These are phyloP conservation scores for Asterophora parasitica DNA, from an alignment of 768 basidiomycete species.

Conservation along the genomic window DNA sequence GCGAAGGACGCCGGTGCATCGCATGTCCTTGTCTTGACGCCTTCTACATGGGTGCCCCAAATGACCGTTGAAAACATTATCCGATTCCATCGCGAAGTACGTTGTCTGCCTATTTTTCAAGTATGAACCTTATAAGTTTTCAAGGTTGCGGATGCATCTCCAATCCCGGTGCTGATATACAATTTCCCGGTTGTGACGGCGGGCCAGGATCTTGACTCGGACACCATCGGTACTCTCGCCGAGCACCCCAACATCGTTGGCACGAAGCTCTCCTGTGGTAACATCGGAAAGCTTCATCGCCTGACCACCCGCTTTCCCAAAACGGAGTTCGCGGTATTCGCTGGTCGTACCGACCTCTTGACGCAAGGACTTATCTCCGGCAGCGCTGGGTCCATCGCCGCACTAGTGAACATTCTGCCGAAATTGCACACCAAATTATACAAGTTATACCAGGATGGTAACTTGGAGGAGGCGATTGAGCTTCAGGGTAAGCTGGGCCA, in stretches of 20 bases:
- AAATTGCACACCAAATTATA: conserved; percentile 52
- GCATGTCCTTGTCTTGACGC: conserved; percentile 71
- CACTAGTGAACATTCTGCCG: conserved; percentile 56
- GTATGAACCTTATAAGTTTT: too few relatives aligned
- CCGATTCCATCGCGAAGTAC: conserved; percentile 60
- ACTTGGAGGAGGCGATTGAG: conserved; percentile 52
- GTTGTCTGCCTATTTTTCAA: conserved; percentile 4
- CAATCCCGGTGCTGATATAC: conserved; percentile 76
- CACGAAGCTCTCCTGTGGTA: conserved; percentile 80
- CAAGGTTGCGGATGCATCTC: conserved; percentile 63
- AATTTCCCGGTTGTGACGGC: conserved; percentile 82
- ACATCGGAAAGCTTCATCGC: conserved; percentile 79
- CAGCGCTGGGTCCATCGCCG: conserved; percentile 63
- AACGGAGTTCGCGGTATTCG: conserved; percentile 61
- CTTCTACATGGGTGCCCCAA: conserved; percentile 61
- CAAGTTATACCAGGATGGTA: conserved; percentile 46
- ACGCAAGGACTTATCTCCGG: conserved; percentile 56
- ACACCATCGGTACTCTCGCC: conserved; percentile 63
- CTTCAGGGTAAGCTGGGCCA: conserved; percentile 60
- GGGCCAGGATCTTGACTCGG: conserved; percentile 81
- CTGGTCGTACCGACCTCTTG: conserved; percentile 71
- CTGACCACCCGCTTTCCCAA: conserved; percentile 54
- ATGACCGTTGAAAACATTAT: conserved; percentile 63
- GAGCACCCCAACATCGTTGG: conserved; percentile 84
- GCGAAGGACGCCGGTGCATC: conserved; percentile 81